Conservation (phyloP, 129 eudicot genomes). For the Chrysanthemum lavandulifolium region DNA sequence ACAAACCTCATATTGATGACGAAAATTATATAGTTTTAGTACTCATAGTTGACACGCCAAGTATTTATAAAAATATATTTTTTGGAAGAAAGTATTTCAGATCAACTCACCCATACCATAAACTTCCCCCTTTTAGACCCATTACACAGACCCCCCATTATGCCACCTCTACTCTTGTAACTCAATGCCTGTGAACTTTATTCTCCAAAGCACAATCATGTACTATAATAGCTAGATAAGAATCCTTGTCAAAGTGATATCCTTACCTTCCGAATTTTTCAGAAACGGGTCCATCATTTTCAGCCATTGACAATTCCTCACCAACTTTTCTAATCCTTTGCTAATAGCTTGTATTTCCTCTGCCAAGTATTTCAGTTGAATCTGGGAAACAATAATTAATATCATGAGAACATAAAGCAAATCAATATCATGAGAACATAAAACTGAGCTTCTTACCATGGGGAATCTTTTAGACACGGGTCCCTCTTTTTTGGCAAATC, state of each 20-base stretch:
- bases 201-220: neutral
- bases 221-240: neutral
- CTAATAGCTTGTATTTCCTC: conserved; percentile 81
- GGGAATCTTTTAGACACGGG: conserved; percentile 60
- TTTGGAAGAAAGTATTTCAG: too few species aligned
- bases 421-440: conserved; percentile 14
- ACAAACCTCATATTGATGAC: too few species aligned
- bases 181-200: neutral
- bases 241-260: neutral
- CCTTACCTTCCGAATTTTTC: conserved; percentile 59
- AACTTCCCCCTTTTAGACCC: too few species aligned
- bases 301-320: conserved; percentile 64
- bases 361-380: conserved; percentile 70
- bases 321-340: conserved; percentile 69
- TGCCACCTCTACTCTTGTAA: too few species aligned
- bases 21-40: too few species aligned
- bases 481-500: conserved; percentile 79
- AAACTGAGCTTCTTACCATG: conserved; percentile 39
- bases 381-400: conserved; percentile 35
- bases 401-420: neutral
- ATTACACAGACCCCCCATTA: too few species aligned
- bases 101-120: too few species aligned
- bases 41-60: too few species aligned
- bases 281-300: conserved; percentile 69
- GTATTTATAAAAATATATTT: too few species aligned